Conservation (phyloP, 768 basidiomycete genomes). For the Rhodosporidiobolus sp. region DNA sequence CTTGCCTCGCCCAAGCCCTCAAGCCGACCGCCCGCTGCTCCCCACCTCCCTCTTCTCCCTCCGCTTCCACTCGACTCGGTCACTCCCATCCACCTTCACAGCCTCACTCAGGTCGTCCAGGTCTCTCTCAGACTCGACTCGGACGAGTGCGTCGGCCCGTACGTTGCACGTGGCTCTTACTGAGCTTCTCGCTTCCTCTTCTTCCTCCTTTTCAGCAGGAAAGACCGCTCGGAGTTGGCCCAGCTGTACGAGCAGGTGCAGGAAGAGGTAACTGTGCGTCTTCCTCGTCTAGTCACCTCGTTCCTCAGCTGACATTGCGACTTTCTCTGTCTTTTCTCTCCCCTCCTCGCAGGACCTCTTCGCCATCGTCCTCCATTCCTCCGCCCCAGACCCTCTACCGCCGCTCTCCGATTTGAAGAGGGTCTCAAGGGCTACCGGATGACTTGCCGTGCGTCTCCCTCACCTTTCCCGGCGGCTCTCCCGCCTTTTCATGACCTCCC, state of each 20-base stretch:
- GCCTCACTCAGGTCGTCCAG: not conserved
- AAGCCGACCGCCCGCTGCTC: not conserved
- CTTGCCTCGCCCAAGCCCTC: not conserved
- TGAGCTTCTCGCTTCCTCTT: not conserved
- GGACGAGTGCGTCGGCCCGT: not conserved
- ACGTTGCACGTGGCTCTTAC: too few species aligned
- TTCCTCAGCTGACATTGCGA: too few species aligned
- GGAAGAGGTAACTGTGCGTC: not conserved
- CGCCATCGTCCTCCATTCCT: not conserved
- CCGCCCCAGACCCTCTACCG: not conserved
- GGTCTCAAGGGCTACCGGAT: slow-evolving; percentile 12
- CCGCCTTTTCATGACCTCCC: not conserved
- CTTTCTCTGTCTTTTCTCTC: not conserved
- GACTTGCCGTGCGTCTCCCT: not conserved
- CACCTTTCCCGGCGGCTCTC: too few species aligned
- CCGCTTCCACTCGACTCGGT: slow-evolving; percentile 1
- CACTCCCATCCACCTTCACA: not conserved
- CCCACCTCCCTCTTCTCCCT: not conserved
- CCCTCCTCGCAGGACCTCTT: not conserved
- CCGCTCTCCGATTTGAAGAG: not conserved
- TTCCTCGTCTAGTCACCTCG: too few species aligned
- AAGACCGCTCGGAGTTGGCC: not conserved
- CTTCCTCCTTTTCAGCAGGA: not conserved
- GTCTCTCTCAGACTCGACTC: not conserved
- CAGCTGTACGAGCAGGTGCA: slow-evolving; percentile 2